Evolutionary conservation across 306 rosid species (phyloP), one percentile per base, ranked within the genome.

Genomic region (Albizia julibrissin): DNA sequence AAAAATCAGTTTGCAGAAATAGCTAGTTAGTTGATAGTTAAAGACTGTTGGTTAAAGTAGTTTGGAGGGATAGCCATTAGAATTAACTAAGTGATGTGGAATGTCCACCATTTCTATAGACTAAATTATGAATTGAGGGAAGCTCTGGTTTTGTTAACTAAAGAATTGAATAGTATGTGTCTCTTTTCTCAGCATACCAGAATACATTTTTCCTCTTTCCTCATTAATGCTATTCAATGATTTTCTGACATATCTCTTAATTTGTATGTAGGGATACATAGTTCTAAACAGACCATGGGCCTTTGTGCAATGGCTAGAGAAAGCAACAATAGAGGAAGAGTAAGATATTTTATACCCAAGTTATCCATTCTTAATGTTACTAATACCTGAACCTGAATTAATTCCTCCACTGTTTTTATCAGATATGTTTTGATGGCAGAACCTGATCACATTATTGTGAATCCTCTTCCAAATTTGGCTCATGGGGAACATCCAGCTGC

Each of bases 211-310:
- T 1, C 37, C 37, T 62, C 10, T 68, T 65, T 74, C 72, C 58
- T 47, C 42, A 12, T 79, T 79, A 68, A 76, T 76, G 7, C 65
- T 75, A 37, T 59, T 80, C 16, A 49, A 72, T 64, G 26, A 19
- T 47, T 84, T 74, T 52, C 86, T 83, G 68, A 84, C 29, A 9
- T 59, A 39, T 68, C 71, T 69, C 34, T 22, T 83, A 42, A 64
- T 81, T 65, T 83, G n/a, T 59, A 56, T 79, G 29, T 75, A 96
- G 99, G 99, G 98, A 46, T 93, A 96, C 77, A 34, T 96, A 24
- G 99, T 96, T 79, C 90, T 96, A 77, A 92, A 96, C 80, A 89
- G 99, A 83, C 99, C 99, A 52, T 93, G 98, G 99, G 99, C 98
- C 61, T 96, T 96, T 81, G 99, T 96, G 81, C 99, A 96, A 84